Conservation (phyloP, 129 eudicot species). For the Rutidosis leptorrhynchoides region DNA sequence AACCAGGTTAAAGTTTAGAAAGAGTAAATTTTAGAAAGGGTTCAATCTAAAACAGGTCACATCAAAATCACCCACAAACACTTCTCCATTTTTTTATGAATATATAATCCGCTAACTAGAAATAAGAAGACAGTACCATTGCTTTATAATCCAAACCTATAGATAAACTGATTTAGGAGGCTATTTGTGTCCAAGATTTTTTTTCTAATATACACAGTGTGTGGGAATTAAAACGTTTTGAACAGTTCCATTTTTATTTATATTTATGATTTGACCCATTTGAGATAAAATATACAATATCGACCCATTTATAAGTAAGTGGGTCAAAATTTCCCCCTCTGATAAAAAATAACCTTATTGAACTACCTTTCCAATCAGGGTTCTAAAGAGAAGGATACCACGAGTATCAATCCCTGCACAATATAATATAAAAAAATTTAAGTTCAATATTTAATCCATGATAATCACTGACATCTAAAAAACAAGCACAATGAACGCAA, state of each 20-base stretch:
- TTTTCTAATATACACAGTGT: neutral
- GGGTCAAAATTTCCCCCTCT: neutral
- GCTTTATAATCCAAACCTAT: neutral
- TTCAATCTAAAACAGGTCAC: neutral
- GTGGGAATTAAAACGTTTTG: neutral
- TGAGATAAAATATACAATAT: neutral
- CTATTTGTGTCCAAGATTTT: neutral
- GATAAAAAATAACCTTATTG: neutral
- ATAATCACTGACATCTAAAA: neutral
- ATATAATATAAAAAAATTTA: neutral
- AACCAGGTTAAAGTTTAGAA: neutral
- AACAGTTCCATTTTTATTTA: neutral
- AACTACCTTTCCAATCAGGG: conserved; percentile 86
- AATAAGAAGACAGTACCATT: neutral
- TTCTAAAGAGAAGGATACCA: conserved; percentile 93
- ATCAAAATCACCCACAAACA: neutral
- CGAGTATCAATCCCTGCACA: conserved; percentile 84
- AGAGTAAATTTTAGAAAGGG: neutral
- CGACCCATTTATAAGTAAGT: neutral
- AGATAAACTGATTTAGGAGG: neutral
- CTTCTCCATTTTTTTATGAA: neutral
- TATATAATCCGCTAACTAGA: neutral
- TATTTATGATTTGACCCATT: neutral
- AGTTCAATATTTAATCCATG: conserved; percentile 13
- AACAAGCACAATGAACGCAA: neutral